These are phyloP conservation scores for Alternaria triticimaculans DNA, from an alignment of 2,329 filamentous ascomycete genomes.

Conservation along the genomic window DNA sequence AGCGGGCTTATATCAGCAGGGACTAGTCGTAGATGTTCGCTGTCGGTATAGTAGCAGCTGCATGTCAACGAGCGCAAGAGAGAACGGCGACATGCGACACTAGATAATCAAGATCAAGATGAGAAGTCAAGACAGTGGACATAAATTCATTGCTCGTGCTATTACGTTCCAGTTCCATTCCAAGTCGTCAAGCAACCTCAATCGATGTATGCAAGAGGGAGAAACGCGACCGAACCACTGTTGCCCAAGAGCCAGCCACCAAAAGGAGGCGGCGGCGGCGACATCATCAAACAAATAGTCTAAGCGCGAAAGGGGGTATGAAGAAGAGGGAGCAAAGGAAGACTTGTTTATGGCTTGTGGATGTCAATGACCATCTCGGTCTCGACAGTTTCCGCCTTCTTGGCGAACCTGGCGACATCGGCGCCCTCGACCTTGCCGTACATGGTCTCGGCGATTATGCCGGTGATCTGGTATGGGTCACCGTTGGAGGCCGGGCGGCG, in stretches of 20 bases:
- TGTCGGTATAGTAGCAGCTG: not conserved
- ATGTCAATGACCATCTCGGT: slow-evolving; percentile 43
- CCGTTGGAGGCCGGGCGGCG: slow-evolving; percentile 76
- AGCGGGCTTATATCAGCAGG: not conserved
- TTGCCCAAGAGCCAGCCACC: not conserved
- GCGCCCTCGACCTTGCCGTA: slow-evolving; percentile 59
- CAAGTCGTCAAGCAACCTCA: not conserved
- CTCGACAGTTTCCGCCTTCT: slow-evolving; percentile 43
- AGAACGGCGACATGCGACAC: not conserved
- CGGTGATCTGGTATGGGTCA: slow-evolving; percentile 84
- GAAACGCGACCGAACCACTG: not conserved
- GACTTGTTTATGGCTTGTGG: slow-evolving; percentile 32
- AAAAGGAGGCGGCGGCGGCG: not conserved
- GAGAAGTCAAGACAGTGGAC: not conserved
- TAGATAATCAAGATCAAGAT: slow-evolving; percentile 4
- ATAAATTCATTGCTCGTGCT: not conserved
- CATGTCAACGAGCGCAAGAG: not conserved
- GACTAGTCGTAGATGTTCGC: not conserved
- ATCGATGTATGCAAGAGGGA: not conserved
- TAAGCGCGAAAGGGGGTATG: slow-evolving; percentile 20
- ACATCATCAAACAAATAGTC: not conserved
- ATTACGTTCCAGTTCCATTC: not conserved
- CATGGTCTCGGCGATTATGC: slow-evolving; percentile 77
- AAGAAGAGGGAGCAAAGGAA: slow-evolving; percentile 5
- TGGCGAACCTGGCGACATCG: slow-evolving; percentile 52